Base-by-base conservation (phyloP, 805 yeast genomes). In the Kodamaea neixiangensis region DNA sequence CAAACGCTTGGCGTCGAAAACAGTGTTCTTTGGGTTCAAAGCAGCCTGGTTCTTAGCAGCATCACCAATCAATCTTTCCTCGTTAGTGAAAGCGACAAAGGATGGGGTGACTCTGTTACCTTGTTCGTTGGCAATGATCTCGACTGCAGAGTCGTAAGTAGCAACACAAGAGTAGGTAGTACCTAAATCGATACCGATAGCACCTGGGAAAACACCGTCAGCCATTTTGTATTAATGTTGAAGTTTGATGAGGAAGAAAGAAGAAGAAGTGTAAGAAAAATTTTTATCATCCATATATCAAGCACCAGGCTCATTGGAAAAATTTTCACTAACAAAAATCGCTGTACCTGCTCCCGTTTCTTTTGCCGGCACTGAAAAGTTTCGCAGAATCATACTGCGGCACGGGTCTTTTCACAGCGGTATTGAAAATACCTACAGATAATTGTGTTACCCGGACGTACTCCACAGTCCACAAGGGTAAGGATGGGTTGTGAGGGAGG, bases 171-270 rank as follows among this genome's bases (percentile, higher is more conserved):
- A 74, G 72, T 74, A 74, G 58, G 79, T 74, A 51, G 79, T 74
- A 74, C 79, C 79, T 72, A 74, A 74, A 72, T 74, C 79, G 72
- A 74, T 74, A 73, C 79, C 79, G 66, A 74, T 74, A 71, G 78
- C 78, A 87, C 97, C 97, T 85, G 92, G 94, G 87, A 88, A 91
- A 81, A 91, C 94, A 87, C 97, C 97, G 84, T 91, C 97, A 86
- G 92, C 89, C 92, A 86, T 86, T 77, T 77, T 79, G 62, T 48
- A 48, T 41, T 51, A 40, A 51, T 42, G 48, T 47, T 40, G 44
- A 46, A 31, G 43, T 48, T 47, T 47, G 54, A 44, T 41, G 45
- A 49, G 37, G 31, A 51, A 39, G 43, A 31, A 47, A 50, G 40
- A 39, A 37, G 49, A 47, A 38, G 46, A 39, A 48, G 44, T 21